Evolutionary conservation across 257 asterid genomes (phyloP).

Genomic region (Capsicum pubescens): DNA sequence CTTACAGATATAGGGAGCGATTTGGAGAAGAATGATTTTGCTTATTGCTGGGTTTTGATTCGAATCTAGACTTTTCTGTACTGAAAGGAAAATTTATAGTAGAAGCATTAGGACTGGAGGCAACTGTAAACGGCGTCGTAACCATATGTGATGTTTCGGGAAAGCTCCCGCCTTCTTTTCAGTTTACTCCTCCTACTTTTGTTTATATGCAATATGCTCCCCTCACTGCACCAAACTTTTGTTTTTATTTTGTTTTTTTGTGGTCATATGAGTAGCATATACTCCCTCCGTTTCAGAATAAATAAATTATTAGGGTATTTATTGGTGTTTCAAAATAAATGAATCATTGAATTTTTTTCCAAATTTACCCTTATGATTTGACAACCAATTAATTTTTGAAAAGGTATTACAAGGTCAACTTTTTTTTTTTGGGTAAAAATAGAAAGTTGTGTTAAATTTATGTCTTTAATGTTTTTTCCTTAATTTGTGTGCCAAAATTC

Average conservation of each 20-base stretch:
- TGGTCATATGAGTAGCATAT: background rate
- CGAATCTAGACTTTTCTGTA: background rate
- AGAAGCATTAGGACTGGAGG: background rate
- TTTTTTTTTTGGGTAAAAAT: no score
- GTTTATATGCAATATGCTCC: conserved; percentile 10
- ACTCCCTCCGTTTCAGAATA: no score
- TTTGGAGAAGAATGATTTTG: background rate
- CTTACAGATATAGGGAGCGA: conserved; percentile 8
- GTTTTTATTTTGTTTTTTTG: background rate
- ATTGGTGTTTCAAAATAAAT: no score
- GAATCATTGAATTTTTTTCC: no score
- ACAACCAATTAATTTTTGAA: no score
- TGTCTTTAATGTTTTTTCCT: no score
- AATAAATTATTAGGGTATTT: no score
- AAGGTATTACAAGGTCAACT: no score
- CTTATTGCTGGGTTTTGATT: background rate
- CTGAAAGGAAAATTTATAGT: background rate
- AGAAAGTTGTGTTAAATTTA: no score
- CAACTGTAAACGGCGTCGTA: background rate
- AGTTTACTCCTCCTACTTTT: background rate
- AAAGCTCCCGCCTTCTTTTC: background rate
- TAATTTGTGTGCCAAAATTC: no score
- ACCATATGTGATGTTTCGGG: background rate
- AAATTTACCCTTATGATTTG: no score
- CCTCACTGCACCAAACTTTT: background rate